A percentile compares a stretch with the other conserved stretches of the same genome.
Conservation (phyloP, 768 basidiomycete genomes). For the Pilatotrama ljubarskyi region DNA sequence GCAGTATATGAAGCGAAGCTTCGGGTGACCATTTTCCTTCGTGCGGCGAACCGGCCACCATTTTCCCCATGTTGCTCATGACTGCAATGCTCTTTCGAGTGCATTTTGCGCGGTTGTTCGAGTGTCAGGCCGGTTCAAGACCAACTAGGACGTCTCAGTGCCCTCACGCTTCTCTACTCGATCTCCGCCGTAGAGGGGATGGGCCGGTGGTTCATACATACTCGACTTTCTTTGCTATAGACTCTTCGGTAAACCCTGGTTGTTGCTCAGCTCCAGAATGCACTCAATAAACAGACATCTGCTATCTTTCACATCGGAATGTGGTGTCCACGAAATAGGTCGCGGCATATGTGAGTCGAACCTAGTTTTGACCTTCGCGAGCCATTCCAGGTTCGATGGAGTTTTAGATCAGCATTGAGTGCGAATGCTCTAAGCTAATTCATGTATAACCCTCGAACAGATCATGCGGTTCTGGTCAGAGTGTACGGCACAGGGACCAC, state of each 20-base stretch:
- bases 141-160: conserved; percentile 76
- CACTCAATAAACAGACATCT: too few species aligned
- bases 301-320: too few species aligned
- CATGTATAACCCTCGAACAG: too few species aligned
- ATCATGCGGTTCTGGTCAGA: too few species aligned
- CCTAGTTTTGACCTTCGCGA: too few species aligned
- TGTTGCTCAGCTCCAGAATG: background rate
- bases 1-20: background rate
- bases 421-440: too few species aligned
- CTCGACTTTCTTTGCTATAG: background rate
- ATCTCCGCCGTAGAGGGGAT: conserved; percentile 48
- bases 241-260: too few species aligned
- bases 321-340: too few species aligned
- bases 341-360: too few species aligned
- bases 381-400: too few species aligned
- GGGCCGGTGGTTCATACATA: conserved; percentile 75
- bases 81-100: conserved; percentile 42
- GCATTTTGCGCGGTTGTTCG: conserved; percentile 66
- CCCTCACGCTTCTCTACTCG: conserved; percentile 56
- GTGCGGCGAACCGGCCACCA: conserved; percentile 85
- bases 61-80: conserved; percentile 92
- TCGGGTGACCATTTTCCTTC: conserved; percentile 30
- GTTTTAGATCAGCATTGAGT: too few species aligned
- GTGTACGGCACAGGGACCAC: too few species aligned
- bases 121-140: conserved; percentile 89